These are phyloP conservation scores for Histomonas meleagridis DNA, from an alignment of 208 protist species.

Conservation along the genomic window DNA sequence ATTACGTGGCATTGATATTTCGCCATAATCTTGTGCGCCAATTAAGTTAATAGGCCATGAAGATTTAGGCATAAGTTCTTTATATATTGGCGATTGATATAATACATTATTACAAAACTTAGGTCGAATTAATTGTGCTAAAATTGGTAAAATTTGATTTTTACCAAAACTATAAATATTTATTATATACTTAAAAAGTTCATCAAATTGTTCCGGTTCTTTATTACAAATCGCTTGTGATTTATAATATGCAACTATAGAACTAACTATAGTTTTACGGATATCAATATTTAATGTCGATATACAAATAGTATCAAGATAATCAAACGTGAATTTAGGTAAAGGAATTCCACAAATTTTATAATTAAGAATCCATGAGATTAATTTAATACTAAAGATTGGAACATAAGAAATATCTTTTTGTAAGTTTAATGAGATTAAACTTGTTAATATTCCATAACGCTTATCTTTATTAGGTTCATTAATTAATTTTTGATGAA, in stretches of 20 bases:
- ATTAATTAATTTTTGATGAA: too few relatives aligned
- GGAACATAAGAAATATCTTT: too few relatives aligned
- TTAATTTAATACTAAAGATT: too few relatives aligned
- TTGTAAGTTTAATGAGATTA: too few relatives aligned
- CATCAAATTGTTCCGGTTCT: background rate
- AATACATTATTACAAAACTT: background rate
- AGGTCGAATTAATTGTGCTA: background rate
- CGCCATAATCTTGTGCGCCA: background rate
- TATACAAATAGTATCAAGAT: background rate
- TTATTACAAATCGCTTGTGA: background rate
- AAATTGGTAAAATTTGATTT: background rate
- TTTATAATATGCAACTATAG: background rate
- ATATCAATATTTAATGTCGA: background rate
- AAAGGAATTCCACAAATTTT: background rate
- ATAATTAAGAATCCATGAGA: background rate
- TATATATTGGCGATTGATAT: background rate
- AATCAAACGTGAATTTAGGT: background rate
- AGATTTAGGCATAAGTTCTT: background rate
- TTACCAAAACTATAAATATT: background rate
- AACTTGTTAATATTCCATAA: too few relatives aligned
- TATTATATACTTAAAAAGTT: background rate
- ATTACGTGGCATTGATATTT: background rate
- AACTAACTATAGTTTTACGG: background rate
- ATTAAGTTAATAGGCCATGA: background rate
- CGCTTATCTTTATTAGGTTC: too few relatives aligned